These are phyloP conservation scores for Tolypocladium endophyticum DNA, from an alignment of 2,329 filamentous ascomycete genomes.

Conservation along the genomic window DNA sequence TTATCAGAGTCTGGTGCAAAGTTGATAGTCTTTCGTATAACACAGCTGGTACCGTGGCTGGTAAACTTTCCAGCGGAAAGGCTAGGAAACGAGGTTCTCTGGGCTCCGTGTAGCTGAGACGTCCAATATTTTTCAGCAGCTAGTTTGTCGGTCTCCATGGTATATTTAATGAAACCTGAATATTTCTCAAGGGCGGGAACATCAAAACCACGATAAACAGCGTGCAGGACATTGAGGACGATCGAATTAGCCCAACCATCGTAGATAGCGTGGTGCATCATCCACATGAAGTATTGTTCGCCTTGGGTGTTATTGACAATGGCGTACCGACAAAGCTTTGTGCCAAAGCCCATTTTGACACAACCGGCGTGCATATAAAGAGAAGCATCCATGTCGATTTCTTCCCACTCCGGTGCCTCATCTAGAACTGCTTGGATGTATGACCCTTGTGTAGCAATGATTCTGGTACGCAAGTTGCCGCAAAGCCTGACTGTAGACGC, in stretches of 20 bases:
- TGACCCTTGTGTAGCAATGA: background rate
- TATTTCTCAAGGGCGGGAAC: conserved; percentile 1
- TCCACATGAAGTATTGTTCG: background rate
- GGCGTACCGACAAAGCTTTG: background rate
- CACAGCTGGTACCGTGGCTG: background rate
- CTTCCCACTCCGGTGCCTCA: background rate
- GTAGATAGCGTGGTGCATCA: background rate
- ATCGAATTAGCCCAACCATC: background rate
- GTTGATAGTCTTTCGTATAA: background rate
- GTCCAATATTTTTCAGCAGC: background rate
- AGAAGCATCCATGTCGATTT: background rate
- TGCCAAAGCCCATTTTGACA: background rate
- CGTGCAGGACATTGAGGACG: background rate
- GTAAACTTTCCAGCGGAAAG: background rate
- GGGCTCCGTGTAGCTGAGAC: background rate
- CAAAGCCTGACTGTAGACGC: background rate
- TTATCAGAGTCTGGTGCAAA: background rate
- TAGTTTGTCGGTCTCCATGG: background rate
- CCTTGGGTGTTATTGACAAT: background rate
- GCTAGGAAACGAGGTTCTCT: background rate
- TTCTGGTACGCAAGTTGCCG: conserved; percentile 2
- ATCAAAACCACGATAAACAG: background rate
- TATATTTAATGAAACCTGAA: background rate
- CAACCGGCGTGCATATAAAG: background rate
- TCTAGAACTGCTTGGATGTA: background rate